Percentiles rank a stretch among this genome's conserved stretches.
Conservation (phyloP, 2,329 filamentous ascomycete genomes). For the Botrytis byssoidea region DNA sequence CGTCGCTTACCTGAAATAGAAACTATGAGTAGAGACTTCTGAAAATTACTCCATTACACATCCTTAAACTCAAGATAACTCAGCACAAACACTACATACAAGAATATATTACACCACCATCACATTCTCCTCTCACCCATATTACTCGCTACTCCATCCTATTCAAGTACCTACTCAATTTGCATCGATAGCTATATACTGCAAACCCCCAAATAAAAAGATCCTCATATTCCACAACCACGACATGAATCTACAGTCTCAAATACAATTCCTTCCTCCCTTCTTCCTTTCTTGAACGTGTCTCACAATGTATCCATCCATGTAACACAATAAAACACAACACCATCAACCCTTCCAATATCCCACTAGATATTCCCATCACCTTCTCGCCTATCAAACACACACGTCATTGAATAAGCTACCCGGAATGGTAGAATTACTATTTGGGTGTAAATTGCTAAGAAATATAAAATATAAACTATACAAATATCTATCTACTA, state of each 20-base stretch:
- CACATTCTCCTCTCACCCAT: background rate
- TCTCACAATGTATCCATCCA: background rate
- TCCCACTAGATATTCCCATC: background rate
- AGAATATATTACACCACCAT: background rate
- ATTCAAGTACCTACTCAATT: rapidly evolving
- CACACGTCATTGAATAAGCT: background rate
- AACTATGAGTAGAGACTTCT: background rate
- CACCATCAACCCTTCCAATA: background rate
- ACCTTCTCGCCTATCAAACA: background rate
- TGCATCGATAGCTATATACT: background rate
- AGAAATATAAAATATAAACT: too few relatives aligned
- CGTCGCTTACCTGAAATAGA: background rate
- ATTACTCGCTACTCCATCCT: background rate
- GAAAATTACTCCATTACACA: too few relatives aligned
- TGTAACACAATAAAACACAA: background rate
- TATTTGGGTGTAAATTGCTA: background rate
- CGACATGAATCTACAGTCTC: too few relatives aligned
- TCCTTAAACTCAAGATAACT: background rate
- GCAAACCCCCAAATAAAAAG: background rate
- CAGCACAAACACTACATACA: background rate
- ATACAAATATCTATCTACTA: too few relatives aligned
- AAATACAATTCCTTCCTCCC: too few relatives aligned
- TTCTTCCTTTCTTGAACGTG: too few relatives aligned
- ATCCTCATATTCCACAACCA: background rate
- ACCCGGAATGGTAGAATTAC: background rate